phyloP scores from a whole-genome alignment of 352 stramenopile genomes.

The Globisporangium acanthophoron region DNA sequence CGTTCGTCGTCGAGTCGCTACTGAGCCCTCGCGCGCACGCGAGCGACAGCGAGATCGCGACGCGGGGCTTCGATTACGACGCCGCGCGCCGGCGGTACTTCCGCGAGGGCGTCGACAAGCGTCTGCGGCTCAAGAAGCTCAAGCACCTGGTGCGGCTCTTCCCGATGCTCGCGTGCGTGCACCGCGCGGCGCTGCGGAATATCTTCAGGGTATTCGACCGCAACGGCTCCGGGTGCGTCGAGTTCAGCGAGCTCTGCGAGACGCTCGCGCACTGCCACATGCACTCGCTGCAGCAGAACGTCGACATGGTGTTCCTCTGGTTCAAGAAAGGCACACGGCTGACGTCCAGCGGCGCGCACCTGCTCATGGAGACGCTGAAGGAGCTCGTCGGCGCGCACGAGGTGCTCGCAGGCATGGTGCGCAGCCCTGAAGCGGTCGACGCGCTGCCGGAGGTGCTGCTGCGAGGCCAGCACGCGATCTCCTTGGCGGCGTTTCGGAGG shows the following conservation, averaged over 20 bases:
- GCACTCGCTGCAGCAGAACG: slow-evolving; percentile 24
- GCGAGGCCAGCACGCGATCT: slow-evolving; percentile 13
- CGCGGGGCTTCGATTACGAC: slow-evolving; percentile 3
- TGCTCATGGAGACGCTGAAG: slow-evolving; percentile 28
- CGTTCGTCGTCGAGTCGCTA: slow-evolving; percentile 13
- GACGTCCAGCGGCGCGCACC: slow-evolving; percentile 22
- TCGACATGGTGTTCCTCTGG: slow-evolving; percentile 56
- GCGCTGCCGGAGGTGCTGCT: slow-evolving; percentile 19
- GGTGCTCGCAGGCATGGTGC: slow-evolving; percentile 13
- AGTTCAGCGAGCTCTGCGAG: slow-evolving; percentile 67
- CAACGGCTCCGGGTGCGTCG: slow-evolving; percentile 33
- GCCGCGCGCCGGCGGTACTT: slow-evolving; percentile 35
- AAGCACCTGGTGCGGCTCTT: slow-evolving; percentile 56
- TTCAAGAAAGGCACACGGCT: slow-evolving; percentile 31
- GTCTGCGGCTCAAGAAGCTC: slow-evolving; percentile 33
- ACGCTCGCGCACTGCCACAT: slow-evolving; percentile 35
- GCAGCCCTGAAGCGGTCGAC: slow-evolving; percentile 11
- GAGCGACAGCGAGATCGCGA: background rate
- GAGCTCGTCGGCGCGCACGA: slow-evolving; percentile 14
- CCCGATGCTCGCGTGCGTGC: slow-evolving; percentile 29
- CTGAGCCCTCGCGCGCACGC: slow-evolving; percentile 1
- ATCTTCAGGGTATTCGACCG: slow-evolving; percentile 51
- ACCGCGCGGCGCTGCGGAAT: slow-evolving; percentile 22
- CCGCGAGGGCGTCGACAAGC: slow-evolving; percentile 27
- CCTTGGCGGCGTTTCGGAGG: slow-evolving; percentile 21